Conservation (phyloP, 2,329 filamentous ascomycete species). For the Capronia americana region DNA sequence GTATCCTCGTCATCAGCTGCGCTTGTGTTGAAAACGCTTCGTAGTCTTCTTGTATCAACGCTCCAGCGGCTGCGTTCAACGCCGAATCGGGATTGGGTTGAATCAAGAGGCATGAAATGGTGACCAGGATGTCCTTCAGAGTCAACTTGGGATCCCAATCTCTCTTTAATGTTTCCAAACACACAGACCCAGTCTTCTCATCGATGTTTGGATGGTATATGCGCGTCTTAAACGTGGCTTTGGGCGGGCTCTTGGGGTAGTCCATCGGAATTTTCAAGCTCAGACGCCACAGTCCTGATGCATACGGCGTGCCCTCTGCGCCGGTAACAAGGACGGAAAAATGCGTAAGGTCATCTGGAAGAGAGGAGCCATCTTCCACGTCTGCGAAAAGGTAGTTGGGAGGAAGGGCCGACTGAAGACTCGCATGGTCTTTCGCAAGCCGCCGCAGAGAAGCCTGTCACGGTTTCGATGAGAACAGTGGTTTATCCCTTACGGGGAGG, state of each 20-base stretch:
- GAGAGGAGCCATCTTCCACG: constrained; percentile 44
- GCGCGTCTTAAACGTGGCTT: constrained; percentile 65
- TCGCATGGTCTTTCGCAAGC: constrained; percentile 65
- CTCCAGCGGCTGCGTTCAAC: constrained; percentile 66
- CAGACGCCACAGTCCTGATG: constrained; percentile 64
- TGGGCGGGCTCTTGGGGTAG: constrained; percentile 57
- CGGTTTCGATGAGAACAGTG: constrained; percentile 4
- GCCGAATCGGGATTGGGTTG: constrained; percentile 70
- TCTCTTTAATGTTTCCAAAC: constrained; percentile 69
- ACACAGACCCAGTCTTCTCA: constrained; percentile 66
- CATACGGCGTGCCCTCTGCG: constrained; percentile 66
- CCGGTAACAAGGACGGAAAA: constrained; percentile 65
- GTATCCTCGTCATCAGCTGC: constrained; percentile 67
- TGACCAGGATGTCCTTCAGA: constrained; percentile 64
- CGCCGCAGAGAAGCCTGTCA: constrained; percentile 56
- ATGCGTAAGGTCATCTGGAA: constrained; percentile 61
- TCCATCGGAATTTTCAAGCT: constrained; percentile 63
- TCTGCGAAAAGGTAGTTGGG: constrained; percentile 67
- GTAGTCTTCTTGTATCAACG: constrained; percentile 65
- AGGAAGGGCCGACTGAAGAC: constrained; percentile 61
- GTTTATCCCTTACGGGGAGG: neutral
- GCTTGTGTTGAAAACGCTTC: constrained; percentile 63
- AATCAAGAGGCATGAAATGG: constrained; percentile 68
- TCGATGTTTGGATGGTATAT: constrained; percentile 72
- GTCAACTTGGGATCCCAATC: constrained; percentile 67